Evolutionary conservation across 2,329 filamentous ascomycete species (phyloP), one percentile per base, ranked within the genome.

Genomic region (Penicillium aurantiogriseum): DNA sequence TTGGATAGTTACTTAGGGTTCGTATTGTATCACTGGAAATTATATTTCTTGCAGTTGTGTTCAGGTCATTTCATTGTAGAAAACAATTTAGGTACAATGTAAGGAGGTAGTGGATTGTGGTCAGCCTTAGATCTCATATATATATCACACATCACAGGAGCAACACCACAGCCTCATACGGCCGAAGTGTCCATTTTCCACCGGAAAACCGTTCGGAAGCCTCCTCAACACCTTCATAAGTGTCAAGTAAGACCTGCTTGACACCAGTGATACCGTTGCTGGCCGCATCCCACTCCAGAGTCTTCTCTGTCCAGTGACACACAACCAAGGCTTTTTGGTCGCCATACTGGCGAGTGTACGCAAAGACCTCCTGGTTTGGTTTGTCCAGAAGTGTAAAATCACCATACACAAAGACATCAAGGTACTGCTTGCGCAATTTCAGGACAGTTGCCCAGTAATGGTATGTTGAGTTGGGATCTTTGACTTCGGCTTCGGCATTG

Each of bases 331-430:
- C 68, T 59, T 73, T 71, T 45, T 73, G 67, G 13, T 64, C 56
- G 33, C 67, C 67, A 42, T 69, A 75, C 47, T 68, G 67, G 9
- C 78, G 83, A 2, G 81, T 71, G 47, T 88, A 85, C 0, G 82
- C 78, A 64, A 89, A 88, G 0, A 85, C 72, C 27, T 80, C 71
- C 57, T 75, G 67, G 33, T 84, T 80, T 4, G 84, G 76, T 0
- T 76, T 71, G 0, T 83, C 80, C 1, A 88, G 69, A 25, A 82
- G 64, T 49, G 80, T 77, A 60, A 89, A 90, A 53, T 83, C 77
- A 0, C 88, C 88, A 64, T 90, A 89, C 4, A 90, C 82, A 57
- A 91, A 85, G 1, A 89, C 69, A 59, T 89, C 83, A 44, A 79
- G 79, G 65, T 84, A 77, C 45, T 80, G 71, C 67, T 89, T 89